These are phyloP conservation scores for Rhododendron henanense DNA, from an alignment of 148 eudicot genomes.

Conservation along the genomic window DNA sequence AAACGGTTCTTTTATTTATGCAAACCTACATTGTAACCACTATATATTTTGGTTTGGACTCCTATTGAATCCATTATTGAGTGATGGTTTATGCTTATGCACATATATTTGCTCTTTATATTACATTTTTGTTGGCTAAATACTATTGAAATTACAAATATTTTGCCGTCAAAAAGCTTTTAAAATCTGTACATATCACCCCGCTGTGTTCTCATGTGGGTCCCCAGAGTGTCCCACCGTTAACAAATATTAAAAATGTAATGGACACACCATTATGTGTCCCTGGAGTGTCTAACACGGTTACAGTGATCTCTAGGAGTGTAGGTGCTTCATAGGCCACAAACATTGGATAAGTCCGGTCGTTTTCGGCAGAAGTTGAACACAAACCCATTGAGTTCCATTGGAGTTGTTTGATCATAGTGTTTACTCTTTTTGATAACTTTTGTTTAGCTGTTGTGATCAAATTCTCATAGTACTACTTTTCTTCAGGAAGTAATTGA, in stretches of 20 bases:
- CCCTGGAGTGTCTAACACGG: neutral
- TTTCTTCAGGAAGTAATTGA: constrained; percentile 63
- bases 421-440: neutral
- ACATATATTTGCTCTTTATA: neutral
- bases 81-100: neutral
- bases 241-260: neutral
- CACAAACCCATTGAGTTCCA: neutral
- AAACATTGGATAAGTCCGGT: neutral
- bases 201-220: neutral
- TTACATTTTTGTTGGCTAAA: neutral
- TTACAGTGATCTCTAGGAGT: neutral
- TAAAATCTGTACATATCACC: neutral
- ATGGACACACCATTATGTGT: neutral
- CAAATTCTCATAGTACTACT: neutral
- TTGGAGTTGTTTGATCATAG: neutral
- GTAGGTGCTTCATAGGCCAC: neutral
- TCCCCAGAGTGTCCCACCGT: neutral
- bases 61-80: neutral
- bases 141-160: too few relatives aligned
- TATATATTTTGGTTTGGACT: neutral
- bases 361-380: neutral
- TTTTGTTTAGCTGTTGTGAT: neutral
- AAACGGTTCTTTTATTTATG: neutral
- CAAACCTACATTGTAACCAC: neutral
- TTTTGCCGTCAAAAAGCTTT: neutral